Evolutionary conservation across 2,329 filamentous ascomycete genomes (phyloP).

Genomic region (Trematosphaeria pertusa): DNA sequence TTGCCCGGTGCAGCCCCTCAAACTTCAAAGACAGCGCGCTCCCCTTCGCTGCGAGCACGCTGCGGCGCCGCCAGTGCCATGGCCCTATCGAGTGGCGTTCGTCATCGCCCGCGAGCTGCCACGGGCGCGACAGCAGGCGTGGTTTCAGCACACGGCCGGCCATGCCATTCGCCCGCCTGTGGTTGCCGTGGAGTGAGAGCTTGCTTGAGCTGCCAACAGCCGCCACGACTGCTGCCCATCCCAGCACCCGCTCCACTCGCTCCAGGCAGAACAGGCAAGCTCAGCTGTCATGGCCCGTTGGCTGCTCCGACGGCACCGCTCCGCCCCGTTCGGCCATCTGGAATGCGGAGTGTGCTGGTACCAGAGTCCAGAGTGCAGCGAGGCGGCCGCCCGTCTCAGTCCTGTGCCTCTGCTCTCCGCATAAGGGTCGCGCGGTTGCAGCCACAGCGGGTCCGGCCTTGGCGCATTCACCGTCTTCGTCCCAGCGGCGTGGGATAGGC

Average conservation of each 20-base stretch:
- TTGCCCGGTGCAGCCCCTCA: neutral
- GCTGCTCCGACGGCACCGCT: neutral
- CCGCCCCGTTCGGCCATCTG: neutral
- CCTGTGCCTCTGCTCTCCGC: constrained; percentile 2
- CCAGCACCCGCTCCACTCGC: neutral
- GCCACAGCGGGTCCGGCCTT: neutral
- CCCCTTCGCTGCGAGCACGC: neutral
- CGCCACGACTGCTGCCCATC: neutral
- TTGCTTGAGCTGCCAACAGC: neutral
- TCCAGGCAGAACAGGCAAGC: constrained; percentile 6
- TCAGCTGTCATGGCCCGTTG: constrained; percentile 1
- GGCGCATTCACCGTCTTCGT: neutral
- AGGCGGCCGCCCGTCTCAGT: neutral
- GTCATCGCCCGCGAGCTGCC: neutral
- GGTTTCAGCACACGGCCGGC: constrained; percentile 10
- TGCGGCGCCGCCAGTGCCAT: too few species aligned
- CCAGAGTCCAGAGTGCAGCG: too few species aligned
- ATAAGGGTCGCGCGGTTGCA: constrained; percentile 4
- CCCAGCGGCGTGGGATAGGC: too few species aligned
- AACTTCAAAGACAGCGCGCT: neutral
- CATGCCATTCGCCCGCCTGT: neutral
- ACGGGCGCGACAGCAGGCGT: neutral
- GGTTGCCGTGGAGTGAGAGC: neutral
- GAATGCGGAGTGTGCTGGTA: neutral
- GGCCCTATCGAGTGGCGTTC: constrained; percentile 2